Evolutionary conservation across 2,329 filamentous ascomycete species (phyloP).

Genomic region (Colletotrichum euphorbiae): DNA sequence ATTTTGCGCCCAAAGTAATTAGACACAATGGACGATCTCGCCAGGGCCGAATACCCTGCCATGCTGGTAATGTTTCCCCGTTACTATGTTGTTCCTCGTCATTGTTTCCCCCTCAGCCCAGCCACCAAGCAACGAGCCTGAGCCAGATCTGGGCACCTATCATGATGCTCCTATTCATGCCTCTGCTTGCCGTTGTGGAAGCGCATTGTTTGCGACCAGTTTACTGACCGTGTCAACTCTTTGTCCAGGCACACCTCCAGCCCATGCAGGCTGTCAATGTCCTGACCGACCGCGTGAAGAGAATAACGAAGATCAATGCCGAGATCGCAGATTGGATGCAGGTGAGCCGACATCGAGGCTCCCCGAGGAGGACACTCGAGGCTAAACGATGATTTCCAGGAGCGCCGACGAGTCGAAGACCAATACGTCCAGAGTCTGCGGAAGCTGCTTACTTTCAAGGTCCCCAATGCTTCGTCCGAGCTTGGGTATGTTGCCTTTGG

Average conservation of each 20-base stretch:
- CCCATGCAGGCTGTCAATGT: conserved; percentile 84
- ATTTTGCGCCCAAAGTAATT: conserved; percentile 37
- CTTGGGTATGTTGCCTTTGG: conserved; percentile 77
- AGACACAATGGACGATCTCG: conserved; percentile 76
- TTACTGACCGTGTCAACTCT: conserved; percentile 38
- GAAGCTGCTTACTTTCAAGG: conserved; percentile 80
- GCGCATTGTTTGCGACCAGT: conserved; percentile 36
- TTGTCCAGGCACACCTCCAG: conserved; percentile 78
- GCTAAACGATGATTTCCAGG: conserved; percentile 64
- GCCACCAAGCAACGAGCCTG: conserved; percentile 26
- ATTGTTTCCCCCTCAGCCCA: conserved; percentile 11
- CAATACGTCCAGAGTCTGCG: conserved; percentile 85
- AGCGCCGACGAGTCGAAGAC: conserved; percentile 92
- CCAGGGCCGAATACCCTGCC: conserved; percentile 90
- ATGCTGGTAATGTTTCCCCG: conserved; percentile 77
- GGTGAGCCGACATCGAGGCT: conserved; percentile 65
- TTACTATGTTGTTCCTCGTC: conserved; percentile 5
- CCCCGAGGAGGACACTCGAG: conserved; percentile 15
- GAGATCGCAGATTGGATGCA: conserved; percentile 98
- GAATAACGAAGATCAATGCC: conserved; percentile 85
- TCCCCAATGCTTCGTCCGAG: conserved; percentile 81
- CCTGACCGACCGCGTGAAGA: conserved; percentile 87
- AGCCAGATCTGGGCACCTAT: neutral
- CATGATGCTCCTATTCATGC: neutral
- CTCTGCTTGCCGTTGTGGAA: neutral